Base-by-base conservation (phyloP, 2,329 filamentous ascomycete genomes). In the Furcasterigmium furcatum region DNA sequence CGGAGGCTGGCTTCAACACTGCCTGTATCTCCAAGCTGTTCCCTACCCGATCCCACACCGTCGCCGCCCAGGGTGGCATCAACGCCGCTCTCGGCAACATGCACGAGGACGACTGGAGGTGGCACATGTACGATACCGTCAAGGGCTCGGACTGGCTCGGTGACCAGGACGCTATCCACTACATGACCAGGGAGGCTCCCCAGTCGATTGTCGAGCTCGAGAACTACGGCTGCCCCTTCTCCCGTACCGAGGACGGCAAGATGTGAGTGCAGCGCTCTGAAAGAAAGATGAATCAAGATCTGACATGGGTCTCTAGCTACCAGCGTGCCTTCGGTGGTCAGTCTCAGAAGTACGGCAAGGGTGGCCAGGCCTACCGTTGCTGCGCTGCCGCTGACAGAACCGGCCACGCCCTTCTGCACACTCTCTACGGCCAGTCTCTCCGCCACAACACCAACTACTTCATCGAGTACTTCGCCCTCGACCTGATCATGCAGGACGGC, bases 391-490 rank as follows among this genome's bases (percentile, higher is more conserved):
- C 92, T 58, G 94, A 99, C 69, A 82, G 92, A 79, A 97, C 94
- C 52, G 94, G 94, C 54, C 94, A 99, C 73, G 94, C 94, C 61
- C 87, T 99, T 57, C 84, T 99, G 43, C 94, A 99, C 80, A 99
- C 94, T 21, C 88, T 99, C 55, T 99, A 97, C 73, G 94, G 94
- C 61, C 92, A 96, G 76, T 96, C 91, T 44, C 82, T 97, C 51
- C 81, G 89, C 65, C 91, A 97, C 80, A 96, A 96, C 80, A 96
- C 92, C 64, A 96, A 96, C 79, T 99, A 96, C 81, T 97, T 99
- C 74, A 96, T 99, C 69, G 94, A 97, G 73, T 97, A 91, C 80
- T 99, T 97, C 68, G 94, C 91, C 59, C 81, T 95, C 56, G 94
- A 97, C 66, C 76, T 97, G 70, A 87, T 99, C 61, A 97, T 97